phyloP scores from a whole-genome alignment of 768 basidiomycete genomes.

The Hericium erinaceus region DNA sequence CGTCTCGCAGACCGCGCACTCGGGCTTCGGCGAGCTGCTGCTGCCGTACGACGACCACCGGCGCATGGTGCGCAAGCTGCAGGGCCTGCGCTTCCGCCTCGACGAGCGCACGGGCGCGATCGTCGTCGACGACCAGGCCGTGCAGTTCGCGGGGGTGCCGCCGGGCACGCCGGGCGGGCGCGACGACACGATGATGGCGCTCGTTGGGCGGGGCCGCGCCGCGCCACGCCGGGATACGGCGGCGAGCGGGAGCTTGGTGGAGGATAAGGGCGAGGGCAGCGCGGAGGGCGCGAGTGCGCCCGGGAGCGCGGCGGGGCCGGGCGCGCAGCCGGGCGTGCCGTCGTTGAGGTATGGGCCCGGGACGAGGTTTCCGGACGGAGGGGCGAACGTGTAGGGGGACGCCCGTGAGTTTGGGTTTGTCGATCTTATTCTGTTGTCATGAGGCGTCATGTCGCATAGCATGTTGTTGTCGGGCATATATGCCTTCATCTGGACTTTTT shows the following conservation, averaged over 20 bases:
- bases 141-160: not conserved
- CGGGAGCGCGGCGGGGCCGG: not conserved
- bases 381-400: too few species aligned
- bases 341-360: not conserved
- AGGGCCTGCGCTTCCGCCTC: slow-evolving; percentile 10
- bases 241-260: not conserved
- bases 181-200: slow-evolving; percentile 12
- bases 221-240: not conserved
- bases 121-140: slow-evolving; percentile 5
- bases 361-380: not conserved
- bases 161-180: not conserved
- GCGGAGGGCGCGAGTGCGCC: not conserved
- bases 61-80: slow-evolving; percentile 2
- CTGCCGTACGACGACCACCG: slow-evolving; percentile 3
- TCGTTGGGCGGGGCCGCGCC: not conserved
- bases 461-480: too few species aligned
- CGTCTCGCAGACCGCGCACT: slow-evolving; percentile 10
- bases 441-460: too few species aligned
- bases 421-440: too few species aligned
- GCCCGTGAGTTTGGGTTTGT: too few species aligned
- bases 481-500: too few species aligned
- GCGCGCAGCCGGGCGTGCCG: not conserved
- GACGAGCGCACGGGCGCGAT: slow-evolving; percentile 14
- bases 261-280: not conserved
- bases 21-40: slow-evolving; percentile 12